Conservation (phyloP, 768 basidiomycete genomes). For the Cystobasidium tubakii region DNA sequence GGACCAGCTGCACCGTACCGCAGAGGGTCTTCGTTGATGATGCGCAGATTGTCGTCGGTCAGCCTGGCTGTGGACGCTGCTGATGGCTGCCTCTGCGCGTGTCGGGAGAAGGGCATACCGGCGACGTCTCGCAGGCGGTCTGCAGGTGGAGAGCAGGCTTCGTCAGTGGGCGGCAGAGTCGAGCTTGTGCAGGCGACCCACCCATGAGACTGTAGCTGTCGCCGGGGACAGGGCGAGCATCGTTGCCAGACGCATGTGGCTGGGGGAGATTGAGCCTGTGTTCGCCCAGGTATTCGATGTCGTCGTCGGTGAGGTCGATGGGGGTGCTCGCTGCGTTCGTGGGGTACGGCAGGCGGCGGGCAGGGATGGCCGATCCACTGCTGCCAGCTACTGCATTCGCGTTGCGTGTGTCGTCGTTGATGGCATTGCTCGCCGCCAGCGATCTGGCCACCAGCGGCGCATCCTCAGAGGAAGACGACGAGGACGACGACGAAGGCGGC, state of each 20-base stretch:
- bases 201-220: constrained; percentile 9
- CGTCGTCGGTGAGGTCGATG: constrained; percentile 30
- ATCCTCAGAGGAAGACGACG: neutral
- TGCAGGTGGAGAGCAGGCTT: neutral
- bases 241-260: constrained; percentile 19
- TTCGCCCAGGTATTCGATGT: constrained; percentile 25
- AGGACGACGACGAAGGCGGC: neutral
- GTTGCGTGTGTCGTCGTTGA: neutral
- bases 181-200: neutral
- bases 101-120: neutral
- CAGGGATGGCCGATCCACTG: neutral
- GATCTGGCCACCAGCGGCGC: constrained; percentile 3
- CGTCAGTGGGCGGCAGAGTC: no score
- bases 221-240: neutral
- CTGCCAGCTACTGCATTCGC: neutral
- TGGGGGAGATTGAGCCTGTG: constrained; percentile 6
- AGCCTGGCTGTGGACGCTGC: neutral
- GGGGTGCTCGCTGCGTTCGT: constrained; percentile 2
- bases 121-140: neutral
- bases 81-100: no score
- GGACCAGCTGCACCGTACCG: neutral
- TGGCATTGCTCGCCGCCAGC: neutral
- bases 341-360: constrained; percentile 4
- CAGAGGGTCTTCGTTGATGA: constrained; percentile 4
- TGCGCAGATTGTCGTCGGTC: neutral